Percentiles rank a stretch among this genome's conserved stretches.
These are phyloP conservation scores for Musa schizocarpa DNA, from an alignment of 176 grass and related monocot species.

Conservation along the genomic window DNA sequence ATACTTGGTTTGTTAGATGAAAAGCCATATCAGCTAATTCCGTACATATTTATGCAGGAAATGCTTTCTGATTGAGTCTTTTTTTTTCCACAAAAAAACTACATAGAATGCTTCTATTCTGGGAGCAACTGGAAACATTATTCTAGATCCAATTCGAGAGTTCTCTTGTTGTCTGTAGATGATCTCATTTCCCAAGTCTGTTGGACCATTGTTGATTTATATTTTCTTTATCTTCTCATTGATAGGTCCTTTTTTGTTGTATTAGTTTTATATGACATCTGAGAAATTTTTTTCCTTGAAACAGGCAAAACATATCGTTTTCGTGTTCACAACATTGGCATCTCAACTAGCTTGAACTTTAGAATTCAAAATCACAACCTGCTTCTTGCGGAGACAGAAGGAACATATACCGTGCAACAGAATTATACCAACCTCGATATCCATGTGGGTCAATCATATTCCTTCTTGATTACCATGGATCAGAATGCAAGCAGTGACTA, in stretches of 20 bases:
- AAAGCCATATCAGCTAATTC: too few species aligned
- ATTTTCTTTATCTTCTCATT: background rate
- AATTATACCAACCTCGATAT: conserved; percentile 81
- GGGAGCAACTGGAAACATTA: background rate
- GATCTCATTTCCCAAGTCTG: background rate
- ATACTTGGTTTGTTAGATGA: too few species aligned
- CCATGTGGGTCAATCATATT: conserved; percentile 90
- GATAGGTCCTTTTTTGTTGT: background rate
- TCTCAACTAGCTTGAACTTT: conserved; percentile 78
- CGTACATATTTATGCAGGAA: too few species aligned
- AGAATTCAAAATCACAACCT: conserved; percentile 84
- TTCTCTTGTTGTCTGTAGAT: too few species aligned
- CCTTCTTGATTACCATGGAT: conserved; percentile 80
- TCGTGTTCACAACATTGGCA: conserved; percentile 78
- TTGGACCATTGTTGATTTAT: background rate
- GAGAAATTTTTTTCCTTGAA: conserved; percentile 6
- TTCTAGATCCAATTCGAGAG: background rate
- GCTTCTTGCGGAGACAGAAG: conserved; percentile 68
- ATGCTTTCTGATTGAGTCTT: too few species aligned
- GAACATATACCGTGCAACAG: conserved; percentile 74
- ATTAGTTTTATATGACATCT: background rate
- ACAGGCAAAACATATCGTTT: conserved; percentile 80
- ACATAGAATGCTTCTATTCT: too few species aligned
- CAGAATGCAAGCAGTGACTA: conserved; percentile 80
- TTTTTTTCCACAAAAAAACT: too few species aligned